Percentiles rank a stretch among this genome's conserved stretches.
phyloP scores from a whole-genome alignment of 345 rosid species.

The Ceriops zippeliana region DNA sequence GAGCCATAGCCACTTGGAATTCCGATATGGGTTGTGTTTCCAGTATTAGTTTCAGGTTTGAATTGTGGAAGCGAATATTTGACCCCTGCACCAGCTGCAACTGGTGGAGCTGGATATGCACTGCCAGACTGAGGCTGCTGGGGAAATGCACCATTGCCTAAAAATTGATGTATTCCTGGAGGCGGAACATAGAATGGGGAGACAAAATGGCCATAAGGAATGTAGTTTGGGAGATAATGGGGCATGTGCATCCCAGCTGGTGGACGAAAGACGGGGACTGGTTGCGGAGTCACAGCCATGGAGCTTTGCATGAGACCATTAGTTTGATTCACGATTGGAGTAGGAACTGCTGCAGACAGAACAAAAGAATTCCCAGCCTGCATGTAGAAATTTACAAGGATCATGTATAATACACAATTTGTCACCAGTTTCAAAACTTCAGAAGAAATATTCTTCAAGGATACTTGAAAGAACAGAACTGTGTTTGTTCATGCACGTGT shows the following conservation, averaged over 20 bases:
- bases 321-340: slow-evolving; percentile 73
- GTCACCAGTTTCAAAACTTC: no score
- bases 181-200: slow-evolving; percentile 75
- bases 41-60: slow-evolving; percentile 71
- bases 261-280: slow-evolving; percentile 79
- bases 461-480: no score
- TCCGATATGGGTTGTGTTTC: slow-evolving; percentile 60
- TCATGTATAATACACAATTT: no score
- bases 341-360: slow-evolving; percentile 58
- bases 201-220: slow-evolving; percentile 75
- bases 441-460: no score
- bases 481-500: no score
- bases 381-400: slow-evolving; percentile 1
- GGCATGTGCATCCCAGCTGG: slow-evolving; percentile 77
- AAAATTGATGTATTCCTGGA: slow-evolving; percentile 67
- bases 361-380: slow-evolving; percentile 76
- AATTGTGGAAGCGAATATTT: slow-evolving; percentile 76
- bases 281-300: slow-evolving; percentile 70
- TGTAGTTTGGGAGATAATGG: slow-evolving; percentile 77
- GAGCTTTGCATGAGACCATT: slow-evolving; percentile 83
- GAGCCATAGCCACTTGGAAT: slow-evolving; percentile 77
- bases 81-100: slow-evolving; percentile 61
- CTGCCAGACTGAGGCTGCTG: slow-evolving; percentile 79
- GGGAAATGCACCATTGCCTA: slow-evolving; percentile 72
- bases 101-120: slow-evolving; percentile 64